Conservation (phyloP, 768 basidiomycete species). For the Lactarius psammicola region DNA sequence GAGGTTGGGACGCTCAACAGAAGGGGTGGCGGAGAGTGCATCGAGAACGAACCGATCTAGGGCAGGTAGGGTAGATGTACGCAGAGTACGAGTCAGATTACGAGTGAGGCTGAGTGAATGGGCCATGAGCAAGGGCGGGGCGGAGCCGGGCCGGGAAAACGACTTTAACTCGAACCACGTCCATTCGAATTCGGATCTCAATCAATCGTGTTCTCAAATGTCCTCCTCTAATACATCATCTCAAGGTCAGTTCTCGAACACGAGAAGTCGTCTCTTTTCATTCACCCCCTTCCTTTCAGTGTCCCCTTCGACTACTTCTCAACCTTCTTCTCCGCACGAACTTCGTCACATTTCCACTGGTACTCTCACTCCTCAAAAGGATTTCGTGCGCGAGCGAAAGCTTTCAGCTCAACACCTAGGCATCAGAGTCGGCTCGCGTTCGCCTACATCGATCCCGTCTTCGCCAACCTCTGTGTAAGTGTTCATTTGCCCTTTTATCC, state of each 20-base stretch:
- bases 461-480: slow-evolving; percentile 77
- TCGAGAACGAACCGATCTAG: slow-evolving; percentile 23
- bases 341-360: slow-evolving; percentile 53
- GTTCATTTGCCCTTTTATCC: slow-evolving; percentile 21
- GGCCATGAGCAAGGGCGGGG: neutral
- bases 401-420: slow-evolving; percentile 48
- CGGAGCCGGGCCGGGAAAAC: neutral
- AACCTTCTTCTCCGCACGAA: slow-evolving; percentile 38
- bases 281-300: slow-evolving; percentile 18
- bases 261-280: too few species aligned
- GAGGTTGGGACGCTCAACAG: slow-evolving; percentile 24
- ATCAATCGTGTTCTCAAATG: slow-evolving; percentile 11
- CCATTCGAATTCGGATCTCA: neutral
- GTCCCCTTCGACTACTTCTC: slow-evolving; percentile 22
- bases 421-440: slow-evolving; percentile 55
- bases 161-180: slow-evolving; percentile 4
- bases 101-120: neutral
- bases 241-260: slow-evolving; percentile 7
- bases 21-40: slow-evolving; percentile 11
- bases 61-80: neutral
- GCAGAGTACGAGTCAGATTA: neutral
- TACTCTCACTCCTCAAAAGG: slow-evolving; percentile 43
- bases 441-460: slow-evolving; percentile 73
- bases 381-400: slow-evolving; percentile 37
- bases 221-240: slow-evolving; percentile 15